Conservation (phyloP, 257 asterid species). For the Salvia splendens region DNA sequence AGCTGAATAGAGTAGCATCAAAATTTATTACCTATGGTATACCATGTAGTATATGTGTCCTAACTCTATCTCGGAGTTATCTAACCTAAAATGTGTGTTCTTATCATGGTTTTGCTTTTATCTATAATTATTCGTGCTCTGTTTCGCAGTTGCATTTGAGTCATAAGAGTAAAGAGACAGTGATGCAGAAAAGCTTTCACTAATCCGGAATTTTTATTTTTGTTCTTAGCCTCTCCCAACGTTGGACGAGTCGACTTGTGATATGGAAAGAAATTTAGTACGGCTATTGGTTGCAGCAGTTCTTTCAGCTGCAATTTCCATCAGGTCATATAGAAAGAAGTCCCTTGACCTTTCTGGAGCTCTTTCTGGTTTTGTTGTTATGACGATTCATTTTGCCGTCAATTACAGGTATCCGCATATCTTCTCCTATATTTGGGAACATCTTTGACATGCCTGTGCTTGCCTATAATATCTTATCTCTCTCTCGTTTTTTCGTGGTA, state of each 20-base stretch:
- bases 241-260: conserved; percentile 17
- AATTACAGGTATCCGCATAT: conserved; percentile 72
- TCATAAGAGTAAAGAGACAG: no score
- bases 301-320: conserved; percentile 56
- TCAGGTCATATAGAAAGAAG: conserved; percentile 63
- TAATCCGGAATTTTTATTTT: conserved; percentile 14
- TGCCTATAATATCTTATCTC: conserved; percentile 9
- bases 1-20: no score
- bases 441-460: conserved; percentile 8
- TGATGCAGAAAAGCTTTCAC: no score
- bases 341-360: conserved; percentile 89
- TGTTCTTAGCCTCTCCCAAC: conserved; percentile 16
- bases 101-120: no score
- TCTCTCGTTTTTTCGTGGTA: conserved; percentile 12
- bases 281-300: conserved; percentile 56
- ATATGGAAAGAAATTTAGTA: conserved; percentile 50
- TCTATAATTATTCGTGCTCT: no score
- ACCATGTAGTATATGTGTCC: no score
- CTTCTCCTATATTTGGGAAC: conserved; percentile 6
- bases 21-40: no score
- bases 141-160: no score
- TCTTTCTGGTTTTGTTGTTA: conserved; percentile 62
- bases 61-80: no score
- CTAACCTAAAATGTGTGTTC: no score
- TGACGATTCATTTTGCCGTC: conserved; percentile 75